Percentiles rank a stretch among this genome's conserved stretches.
Evolutionary conservation across 2,329 filamentous ascomycete species (phyloP).

Genomic region (Cercospora janseana): DNA sequence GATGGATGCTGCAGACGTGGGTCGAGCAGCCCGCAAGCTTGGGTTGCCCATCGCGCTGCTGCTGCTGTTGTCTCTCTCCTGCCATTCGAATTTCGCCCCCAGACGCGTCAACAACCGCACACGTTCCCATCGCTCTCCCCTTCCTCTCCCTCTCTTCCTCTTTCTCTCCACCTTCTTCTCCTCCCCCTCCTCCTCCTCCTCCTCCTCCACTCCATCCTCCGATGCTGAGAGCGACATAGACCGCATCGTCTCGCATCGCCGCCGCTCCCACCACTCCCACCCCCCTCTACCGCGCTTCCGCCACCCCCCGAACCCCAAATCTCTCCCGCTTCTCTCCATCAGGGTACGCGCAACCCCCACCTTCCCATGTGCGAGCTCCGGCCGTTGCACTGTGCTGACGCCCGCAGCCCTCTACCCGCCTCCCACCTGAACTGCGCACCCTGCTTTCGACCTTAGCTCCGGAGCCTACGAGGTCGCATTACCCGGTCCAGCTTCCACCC

Average conservation of each 20-base stretch:
- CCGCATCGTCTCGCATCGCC: constrained; percentile 17
- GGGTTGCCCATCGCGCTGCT: too few relatives aligned
- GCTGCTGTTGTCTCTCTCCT: constrained; percentile 1
- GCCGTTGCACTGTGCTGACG: constrained; percentile 11
- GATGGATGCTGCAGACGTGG: too few relatives aligned
- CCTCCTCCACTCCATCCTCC: constrained; percentile 4
- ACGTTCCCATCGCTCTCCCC: background rate
- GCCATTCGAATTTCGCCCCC: constrained; percentile 7
- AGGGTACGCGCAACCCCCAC: constrained; percentile 15
- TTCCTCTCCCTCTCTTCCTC: background rate
- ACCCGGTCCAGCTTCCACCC: constrained; percentile 10
- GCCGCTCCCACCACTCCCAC: constrained; percentile 5
- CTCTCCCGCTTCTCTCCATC: constrained; percentile 11
- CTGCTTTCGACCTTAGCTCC: constrained; percentile 12
- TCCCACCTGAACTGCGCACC: constrained; percentile 13
- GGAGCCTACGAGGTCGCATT: constrained; percentile 10
- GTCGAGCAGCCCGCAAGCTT: background rate
- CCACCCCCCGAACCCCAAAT: constrained; percentile 8
- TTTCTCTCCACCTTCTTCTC: background rate
- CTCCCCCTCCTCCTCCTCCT: background rate
- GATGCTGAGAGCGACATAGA: constrained; percentile 20
- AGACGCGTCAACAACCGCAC: background rate
- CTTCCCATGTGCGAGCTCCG: constrained; percentile 10
- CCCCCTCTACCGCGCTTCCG: constrained; percentile 5
- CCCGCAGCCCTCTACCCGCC: constrained; percentile 9